Evolutionary conservation across 148 eudicot genomes (phyloP).

Genomic region (Selenicereus undatus): DNA sequence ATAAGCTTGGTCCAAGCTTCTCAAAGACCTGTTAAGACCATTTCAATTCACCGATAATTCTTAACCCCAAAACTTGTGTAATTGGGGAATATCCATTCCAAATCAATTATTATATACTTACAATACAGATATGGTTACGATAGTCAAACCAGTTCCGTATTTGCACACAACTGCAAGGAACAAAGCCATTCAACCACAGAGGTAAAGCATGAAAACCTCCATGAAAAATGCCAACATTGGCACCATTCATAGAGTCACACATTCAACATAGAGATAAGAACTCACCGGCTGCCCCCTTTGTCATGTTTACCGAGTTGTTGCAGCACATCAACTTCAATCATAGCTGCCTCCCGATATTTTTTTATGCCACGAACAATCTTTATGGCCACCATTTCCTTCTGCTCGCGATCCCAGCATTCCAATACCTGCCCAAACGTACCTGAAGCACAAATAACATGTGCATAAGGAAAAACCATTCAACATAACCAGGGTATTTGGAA

Average conservation of each 20-base stretch:
- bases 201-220: conserved; percentile 20
- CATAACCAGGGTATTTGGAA: neutral
- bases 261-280: conserved; percentile 1
- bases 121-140: conserved; percentile 99
- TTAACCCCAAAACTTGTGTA: conserved; percentile 39
- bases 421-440: conserved; percentile 82
- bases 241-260: conserved; percentile 20
- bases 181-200: conserved; percentile 52
- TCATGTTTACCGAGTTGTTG: conserved; percentile 85
- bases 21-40: conserved; percentile 93
- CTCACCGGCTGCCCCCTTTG: conserved; percentile 72
- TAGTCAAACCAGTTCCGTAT: conserved; percentile 99
- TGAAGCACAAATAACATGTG: conserved; percentile 12
- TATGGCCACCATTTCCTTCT: conserved; percentile 63
- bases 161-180: conserved; percentile 99
- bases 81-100: conserved; percentile 47
- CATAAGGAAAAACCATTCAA: neutral
- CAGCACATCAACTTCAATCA: conserved; percentile 71
- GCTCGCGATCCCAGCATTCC: conserved; percentile 76
- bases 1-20: conserved; percentile 96
- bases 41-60: conserved; percentile 58
- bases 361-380: conserved; percentile 64
- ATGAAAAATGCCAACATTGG: conserved; percentile 17
- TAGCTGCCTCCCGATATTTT: conserved; percentile 75
- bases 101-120: conserved; percentile 68